Percentiles rank a stretch among this genome's conserved stretches.
Conservation (phyloP, 2,329 filamentous ascomycete species). For the Aotearoamyces nothofagi region DNA sequence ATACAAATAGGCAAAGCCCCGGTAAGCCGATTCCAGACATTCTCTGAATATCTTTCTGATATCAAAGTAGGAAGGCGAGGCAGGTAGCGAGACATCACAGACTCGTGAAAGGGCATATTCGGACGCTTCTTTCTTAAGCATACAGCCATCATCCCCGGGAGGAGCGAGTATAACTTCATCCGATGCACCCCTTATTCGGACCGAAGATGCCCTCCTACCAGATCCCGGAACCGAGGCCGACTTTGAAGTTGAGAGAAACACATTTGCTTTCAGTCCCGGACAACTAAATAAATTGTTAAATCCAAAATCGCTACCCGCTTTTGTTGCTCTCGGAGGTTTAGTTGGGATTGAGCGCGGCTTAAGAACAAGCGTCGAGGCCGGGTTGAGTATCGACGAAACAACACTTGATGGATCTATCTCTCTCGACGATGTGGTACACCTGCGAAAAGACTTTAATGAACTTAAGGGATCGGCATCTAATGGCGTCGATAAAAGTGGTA, state of each 20-base stretch:
- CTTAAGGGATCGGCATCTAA: constrained; percentile 2
- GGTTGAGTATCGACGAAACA: constrained; percentile 57
- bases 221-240: constrained; percentile 59
- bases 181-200: too few relatives aligned
- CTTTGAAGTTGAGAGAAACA: constrained; percentile 51
- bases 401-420: constrained; percentile 44
- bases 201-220: constrained; percentile 26
- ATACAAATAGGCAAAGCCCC: too few relatives aligned
- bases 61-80: too few relatives aligned
- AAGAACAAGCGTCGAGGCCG: constrained; percentile 45
- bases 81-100: too few relatives aligned
- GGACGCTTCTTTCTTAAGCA: too few relatives aligned
- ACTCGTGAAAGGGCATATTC: too few relatives aligned
- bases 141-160: too few relatives aligned
- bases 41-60: too few relatives aligned
- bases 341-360: constrained; percentile 60
- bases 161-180: too few relatives aligned
- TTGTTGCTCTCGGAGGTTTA: constrained; percentile 61
- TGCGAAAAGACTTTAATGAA: constrained; percentile 10
- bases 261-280: constrained; percentile 59
- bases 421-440: constrained; percentile 46
- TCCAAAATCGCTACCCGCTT: constrained; percentile 62
- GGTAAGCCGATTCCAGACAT: too few relatives aligned
- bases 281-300: constrained; percentile 66
- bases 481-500: background rate